Conservation (phyloP, 192 early-diverging fungal genomes). For the Rhizophagus sp. region DNA sequence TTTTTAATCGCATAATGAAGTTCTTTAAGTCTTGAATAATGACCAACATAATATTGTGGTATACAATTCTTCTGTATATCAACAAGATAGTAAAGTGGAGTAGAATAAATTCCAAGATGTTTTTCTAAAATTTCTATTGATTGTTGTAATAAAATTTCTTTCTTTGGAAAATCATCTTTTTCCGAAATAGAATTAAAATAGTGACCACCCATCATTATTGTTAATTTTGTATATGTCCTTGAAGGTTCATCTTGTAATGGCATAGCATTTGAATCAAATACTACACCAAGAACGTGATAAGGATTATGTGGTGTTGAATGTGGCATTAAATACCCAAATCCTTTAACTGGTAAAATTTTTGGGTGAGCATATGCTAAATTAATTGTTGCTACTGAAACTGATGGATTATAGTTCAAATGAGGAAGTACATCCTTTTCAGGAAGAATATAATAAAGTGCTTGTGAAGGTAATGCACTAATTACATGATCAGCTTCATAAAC, state of each 20-base stretch:
- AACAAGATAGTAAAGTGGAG: conserved; percentile 51
- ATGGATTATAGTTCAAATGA: conserved; percentile 62
- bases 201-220: conserved; percentile 91
- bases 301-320: conserved; percentile 53
- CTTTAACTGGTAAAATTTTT: conserved; percentile 61
- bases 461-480: conserved; percentile 69
- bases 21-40: conserved; percentile 61
- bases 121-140: conserved; percentile 61
- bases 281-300: conserved; percentile 65
- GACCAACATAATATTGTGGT: conserved; percentile 87
- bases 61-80: conserved; percentile 77
- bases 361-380: conserved; percentile 69
- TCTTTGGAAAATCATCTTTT: conserved; percentile 24
- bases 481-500: conserved; percentile 56
- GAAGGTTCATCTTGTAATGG: conserved; percentile 61
- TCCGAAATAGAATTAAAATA: conserved; percentile 51
- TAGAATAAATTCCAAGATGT: conserved; percentile 58
- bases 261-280: conserved; percentile 85
- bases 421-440: conserved; percentile 36
- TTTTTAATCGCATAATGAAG: conserved; percentile 60
- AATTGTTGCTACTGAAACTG: conserved; percentile 80
- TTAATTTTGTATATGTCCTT: conserved; percentile 54
- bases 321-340: conserved; percentile 93
- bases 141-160: conserved; percentile 37
- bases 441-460: conserved; percentile 50